These are phyloP conservation scores for Mucor plumbeus DNA, from an alignment of 371 early-diverging fungal species.

Conservation along the genomic window DNA sequence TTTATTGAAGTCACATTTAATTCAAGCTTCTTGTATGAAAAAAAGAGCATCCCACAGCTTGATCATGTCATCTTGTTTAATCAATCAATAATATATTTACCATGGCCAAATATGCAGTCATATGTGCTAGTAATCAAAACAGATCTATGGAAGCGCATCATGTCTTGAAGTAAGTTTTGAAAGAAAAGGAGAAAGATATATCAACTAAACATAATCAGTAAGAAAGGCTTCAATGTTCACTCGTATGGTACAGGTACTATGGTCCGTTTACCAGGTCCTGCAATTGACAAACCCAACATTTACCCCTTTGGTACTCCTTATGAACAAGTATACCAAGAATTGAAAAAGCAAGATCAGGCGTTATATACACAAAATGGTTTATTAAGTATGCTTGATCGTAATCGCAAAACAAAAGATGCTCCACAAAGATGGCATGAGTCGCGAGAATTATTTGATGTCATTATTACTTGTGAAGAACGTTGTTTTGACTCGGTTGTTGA, in stretches of 20 bases:
- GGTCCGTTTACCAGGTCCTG: constrained; percentile 94
- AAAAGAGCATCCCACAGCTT: background rate
- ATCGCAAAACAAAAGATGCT: constrained; percentile 86
- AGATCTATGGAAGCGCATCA: constrained; percentile 97
- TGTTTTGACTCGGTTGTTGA: constrained; percentile 95
- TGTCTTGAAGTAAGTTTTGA: constrained; percentile 68
- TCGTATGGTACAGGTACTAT: constrained; percentile 92
- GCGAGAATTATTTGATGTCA: constrained; percentile 83
- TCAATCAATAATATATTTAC: background rate
- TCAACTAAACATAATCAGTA: constrained; percentile 42
- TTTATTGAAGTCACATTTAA: constrained; percentile 1
- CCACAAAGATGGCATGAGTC: constrained; percentile 90
- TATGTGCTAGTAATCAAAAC: constrained; percentile 98
- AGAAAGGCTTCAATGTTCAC: constrained; percentile 77
- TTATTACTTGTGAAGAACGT: constrained; percentile 97
- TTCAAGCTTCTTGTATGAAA: background rate
- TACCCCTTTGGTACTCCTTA: constrained; percentile 95
- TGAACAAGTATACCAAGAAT: constrained; percentile 86
- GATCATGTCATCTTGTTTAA: background rate
- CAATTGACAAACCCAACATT: constrained; percentile 87
- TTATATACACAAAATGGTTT: constrained; percentile 90
- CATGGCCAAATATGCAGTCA: constrained; percentile 88
- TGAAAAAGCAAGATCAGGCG: constrained; percentile 72
- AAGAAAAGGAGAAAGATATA: background rate
- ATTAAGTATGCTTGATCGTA: constrained; percentile 90